These are phyloP conservation scores for Hypomontagnella submonticulosa DNA, from an alignment of 495 filamentous ascomycete species.

Conservation along the genomic window DNA sequence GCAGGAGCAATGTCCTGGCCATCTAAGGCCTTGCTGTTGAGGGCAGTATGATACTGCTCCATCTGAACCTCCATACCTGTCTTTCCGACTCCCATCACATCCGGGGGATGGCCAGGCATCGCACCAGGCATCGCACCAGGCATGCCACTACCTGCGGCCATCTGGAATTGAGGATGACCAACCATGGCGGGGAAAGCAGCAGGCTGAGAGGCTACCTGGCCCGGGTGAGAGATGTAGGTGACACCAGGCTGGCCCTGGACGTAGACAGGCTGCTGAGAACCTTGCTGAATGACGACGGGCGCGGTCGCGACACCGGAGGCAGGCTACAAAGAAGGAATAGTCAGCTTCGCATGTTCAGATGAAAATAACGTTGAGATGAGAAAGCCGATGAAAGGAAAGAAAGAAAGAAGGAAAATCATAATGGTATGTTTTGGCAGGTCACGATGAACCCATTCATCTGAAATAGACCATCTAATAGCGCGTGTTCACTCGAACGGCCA, in stretches of 20 bases:
- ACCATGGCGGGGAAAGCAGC: constrained; percentile 20
- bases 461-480: not conserved
- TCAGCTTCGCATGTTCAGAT: constrained; percentile 37
- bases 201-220: constrained; percentile 25
- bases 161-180: constrained; percentile 1
- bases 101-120: constrained; percentile 34
- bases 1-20: constrained; percentile 64
- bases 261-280: constrained; percentile 30
- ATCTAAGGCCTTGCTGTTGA: constrained; percentile 54
- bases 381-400: constrained; percentile 10
- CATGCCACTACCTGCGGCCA: not conserved
- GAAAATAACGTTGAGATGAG: constrained; percentile 5
- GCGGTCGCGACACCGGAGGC: constrained; percentile 22
- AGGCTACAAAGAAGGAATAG: constrained; percentile 25
- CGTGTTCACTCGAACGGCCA: constrained; percentile 10
- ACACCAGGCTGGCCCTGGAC: constrained; percentile 20
- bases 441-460: not conserved
- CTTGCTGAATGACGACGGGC: constrained; percentile 36
- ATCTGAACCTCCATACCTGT: constrained; percentile 52
- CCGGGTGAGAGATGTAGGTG: constrained; percentile 29
- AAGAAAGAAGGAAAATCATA: not conserved
- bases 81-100: constrained; percentile 54
- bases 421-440: not conserved
- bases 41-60: constrained; percentile 53
- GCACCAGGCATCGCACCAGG: constrained; percentile 10